Base-by-base conservation (phyloP, 2,329 filamentous ascomycete species). In the Phyllosticta paracitricarpa region DNA sequence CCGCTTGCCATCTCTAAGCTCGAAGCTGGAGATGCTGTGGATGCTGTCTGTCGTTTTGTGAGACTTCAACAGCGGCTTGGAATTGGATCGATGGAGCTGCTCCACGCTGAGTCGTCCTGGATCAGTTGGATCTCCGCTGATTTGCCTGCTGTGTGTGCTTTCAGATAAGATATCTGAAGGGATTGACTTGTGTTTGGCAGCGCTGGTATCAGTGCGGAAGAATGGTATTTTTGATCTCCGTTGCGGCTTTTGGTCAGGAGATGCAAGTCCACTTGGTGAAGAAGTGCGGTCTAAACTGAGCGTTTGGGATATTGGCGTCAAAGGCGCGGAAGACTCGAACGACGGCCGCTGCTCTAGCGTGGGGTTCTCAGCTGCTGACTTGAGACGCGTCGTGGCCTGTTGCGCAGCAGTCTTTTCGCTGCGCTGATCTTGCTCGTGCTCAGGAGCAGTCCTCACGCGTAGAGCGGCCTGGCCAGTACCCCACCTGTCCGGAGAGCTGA, bases 401-500 rank as follows among this genome's bases (percentile, higher is more conserved):
- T 48, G 48, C 5, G 54, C 54, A 12, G 48, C 59, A 28, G 54
- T 51, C 25, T 51, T 62, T 25, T 56, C 54, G 4, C 58, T 19
- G 9, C 14, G 19, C 12, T 25, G 28, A 51, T 58, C 60, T 30
- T 14, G 26, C 8, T 58, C 56, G 14, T 56, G 57, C 56, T 65
- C 48, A 66, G 73, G 65, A 2, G 59, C 58, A 54, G 66, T 63
- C 14, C 66, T 64, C 10, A 65, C 65, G 22, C 73, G 74, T 71
- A 73, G 75, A 56, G 75, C 75, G 2, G 54, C 12, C 10, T 61
- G 25, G 1, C 51, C 55, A 22, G 28, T 54, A n/a, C 59, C 76
- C 68, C 7, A 73, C 71, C 73, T 75, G 63, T 79, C 77, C 48
- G 76, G 76, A 2, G 77, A 77, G 48, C 59, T 61, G 3, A 72